Evolutionary conservation across 2,329 filamentous ascomycete genomes (phyloP).

Genomic region (Aspergillus tubingensis): DNA sequence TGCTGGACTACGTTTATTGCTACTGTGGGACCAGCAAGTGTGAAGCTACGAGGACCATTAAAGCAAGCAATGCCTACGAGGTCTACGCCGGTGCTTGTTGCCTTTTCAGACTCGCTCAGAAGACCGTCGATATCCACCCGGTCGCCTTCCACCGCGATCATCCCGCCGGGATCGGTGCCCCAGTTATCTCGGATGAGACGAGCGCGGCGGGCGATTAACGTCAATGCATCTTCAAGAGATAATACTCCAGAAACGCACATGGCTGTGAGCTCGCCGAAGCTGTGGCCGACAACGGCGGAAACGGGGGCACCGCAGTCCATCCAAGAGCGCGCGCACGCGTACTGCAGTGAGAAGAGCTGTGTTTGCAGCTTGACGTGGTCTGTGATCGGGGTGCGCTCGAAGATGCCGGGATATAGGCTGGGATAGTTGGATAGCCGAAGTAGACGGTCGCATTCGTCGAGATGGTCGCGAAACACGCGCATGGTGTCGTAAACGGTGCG

Average conservation of each 20-base stretch:
- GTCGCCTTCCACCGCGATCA: slow-evolving; percentile 40
- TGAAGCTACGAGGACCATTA: slow-evolving; percentile 26
- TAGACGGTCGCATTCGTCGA: slow-evolving; percentile 38
- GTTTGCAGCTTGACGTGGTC: slow-evolving; percentile 36
- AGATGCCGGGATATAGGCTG: slow-evolving; percentile 33
- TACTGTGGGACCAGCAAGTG: slow-evolving; percentile 23
- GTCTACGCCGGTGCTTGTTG: not conserved
- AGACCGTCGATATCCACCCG: not conserved
- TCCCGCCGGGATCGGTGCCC: slow-evolving; percentile 34
- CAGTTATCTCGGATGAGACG: slow-evolving; percentile 33
- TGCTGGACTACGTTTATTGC: slow-evolving; percentile 20
- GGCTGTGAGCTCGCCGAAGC: slow-evolving; percentile 42
- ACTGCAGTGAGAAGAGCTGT: slow-evolving; percentile 41
- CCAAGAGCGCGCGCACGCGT: slow-evolving; percentile 41
- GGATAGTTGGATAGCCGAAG: slow-evolving; percentile 26
- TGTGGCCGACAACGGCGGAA: slow-evolving; percentile 39
- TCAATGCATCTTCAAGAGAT: slow-evolving; percentile 31
- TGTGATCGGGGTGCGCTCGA: slow-evolving; percentile 4
- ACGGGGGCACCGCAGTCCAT: slow-evolving; percentile 40
- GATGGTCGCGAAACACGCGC: slow-evolving; percentile 30
- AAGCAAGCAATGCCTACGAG: slow-evolving; percentile 28
- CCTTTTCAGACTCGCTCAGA: not conserved
- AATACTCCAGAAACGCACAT: slow-evolving; percentile 35
- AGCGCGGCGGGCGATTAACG: slow-evolving; percentile 35
- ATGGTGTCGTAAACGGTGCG: slow-evolving; percentile 29